Evolutionary conservation across 345 rosid species (phyloP).

Genomic region (Passiflora organensis): DNA sequence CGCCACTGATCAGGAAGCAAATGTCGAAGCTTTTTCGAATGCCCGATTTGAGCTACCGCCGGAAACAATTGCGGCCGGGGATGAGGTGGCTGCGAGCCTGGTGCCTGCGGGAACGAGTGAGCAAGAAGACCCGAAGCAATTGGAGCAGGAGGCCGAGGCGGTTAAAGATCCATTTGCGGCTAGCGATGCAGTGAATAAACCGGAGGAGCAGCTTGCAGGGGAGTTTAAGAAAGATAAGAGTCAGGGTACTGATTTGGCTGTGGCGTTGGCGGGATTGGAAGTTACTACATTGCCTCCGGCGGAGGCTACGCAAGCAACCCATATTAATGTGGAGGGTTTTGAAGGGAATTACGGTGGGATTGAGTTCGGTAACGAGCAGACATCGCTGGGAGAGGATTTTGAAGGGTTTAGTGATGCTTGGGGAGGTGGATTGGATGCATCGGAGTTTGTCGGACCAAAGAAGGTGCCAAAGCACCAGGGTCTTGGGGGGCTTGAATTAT

Average conservation of each 20-base stretch:
- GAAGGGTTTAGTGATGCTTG: slow-evolving; percentile 86
- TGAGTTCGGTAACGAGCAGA: slow-evolving; percentile 81
- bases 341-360: slow-evolving; percentile 98
- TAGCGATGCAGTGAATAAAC: slow-evolving; percentile 60
- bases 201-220: slow-evolving; percentile 67
- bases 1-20: slow-evolving; percentile 58
- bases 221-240: slow-evolving; percentile 87
- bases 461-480: slow-evolving; percentile 73
- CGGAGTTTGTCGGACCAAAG: slow-evolving; percentile 79
- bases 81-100: slow-evolving; percentile 57
- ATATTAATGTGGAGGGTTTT: slow-evolving; percentile 85
- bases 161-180: slow-evolving; percentile 92
- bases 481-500: slow-evolving; percentile 88
- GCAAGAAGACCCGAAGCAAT: slow-evolving; percentile 39
- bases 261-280: slow-evolving; percentile 89
- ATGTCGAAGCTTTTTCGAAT: slow-evolving; percentile 56
- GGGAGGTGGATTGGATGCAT: slow-evolving; percentile 98
- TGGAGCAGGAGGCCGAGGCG: slow-evolving; percentile 43
- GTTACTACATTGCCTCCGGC: slow-evolving; percentile 95
- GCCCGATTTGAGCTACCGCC: slow-evolving; percentile 69
- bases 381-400: slow-evolving; percentile 87
- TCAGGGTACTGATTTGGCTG: slow-evolving; percentile 58
- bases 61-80: slow-evolving; percentile 79
- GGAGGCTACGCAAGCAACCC: slow-evolving; percentile 92
- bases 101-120: slow-evolving; percentile 40